phyloP scores from a whole-genome alignment of 148 eudicot species.

The Arbutus unedo region DNA sequence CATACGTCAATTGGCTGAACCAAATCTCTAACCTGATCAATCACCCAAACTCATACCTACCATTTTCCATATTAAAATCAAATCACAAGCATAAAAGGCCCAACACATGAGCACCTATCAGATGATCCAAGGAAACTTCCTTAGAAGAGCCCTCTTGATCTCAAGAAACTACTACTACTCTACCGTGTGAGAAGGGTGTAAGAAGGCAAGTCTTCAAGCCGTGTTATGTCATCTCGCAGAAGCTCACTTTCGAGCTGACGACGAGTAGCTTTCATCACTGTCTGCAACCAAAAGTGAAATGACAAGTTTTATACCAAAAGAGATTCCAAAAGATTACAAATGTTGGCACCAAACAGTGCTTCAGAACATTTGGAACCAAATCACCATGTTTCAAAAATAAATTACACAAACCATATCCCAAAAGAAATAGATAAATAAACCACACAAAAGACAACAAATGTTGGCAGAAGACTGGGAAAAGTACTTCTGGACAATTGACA shows the following conservation, averaged over 20 bases:
- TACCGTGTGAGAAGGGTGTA: conserved; percentile 65
- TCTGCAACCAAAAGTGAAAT: conserved; percentile 27
- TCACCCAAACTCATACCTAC: neutral
- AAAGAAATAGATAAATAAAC: neutral
- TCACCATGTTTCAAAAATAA: neutral
- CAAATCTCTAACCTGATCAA: neutral
- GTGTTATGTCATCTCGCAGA: conserved; percentile 61
- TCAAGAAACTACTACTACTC: neutral
- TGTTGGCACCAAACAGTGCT: neutral
- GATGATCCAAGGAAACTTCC: neutral
- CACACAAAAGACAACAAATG: neutral
- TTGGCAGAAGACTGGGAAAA: neutral
- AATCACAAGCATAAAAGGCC: neutral
- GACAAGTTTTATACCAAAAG: no score
- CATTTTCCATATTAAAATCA: neutral
- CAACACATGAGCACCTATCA: neutral
- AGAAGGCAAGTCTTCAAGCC: conserved; percentile 86
- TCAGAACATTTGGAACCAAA: neutral
- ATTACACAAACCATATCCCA: neutral
- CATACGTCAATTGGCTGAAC: neutral
- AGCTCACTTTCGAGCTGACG: conserved; percentile 88
- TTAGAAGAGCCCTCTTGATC: neutral
- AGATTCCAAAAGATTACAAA: neutral
- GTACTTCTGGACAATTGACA: neutral
- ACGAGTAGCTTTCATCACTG: conserved; percentile 97